These are phyloP conservation scores for Begonia fuchsioides DNA, from an alignment of 306 rosid genomes.

Conservation along the genomic window DNA sequence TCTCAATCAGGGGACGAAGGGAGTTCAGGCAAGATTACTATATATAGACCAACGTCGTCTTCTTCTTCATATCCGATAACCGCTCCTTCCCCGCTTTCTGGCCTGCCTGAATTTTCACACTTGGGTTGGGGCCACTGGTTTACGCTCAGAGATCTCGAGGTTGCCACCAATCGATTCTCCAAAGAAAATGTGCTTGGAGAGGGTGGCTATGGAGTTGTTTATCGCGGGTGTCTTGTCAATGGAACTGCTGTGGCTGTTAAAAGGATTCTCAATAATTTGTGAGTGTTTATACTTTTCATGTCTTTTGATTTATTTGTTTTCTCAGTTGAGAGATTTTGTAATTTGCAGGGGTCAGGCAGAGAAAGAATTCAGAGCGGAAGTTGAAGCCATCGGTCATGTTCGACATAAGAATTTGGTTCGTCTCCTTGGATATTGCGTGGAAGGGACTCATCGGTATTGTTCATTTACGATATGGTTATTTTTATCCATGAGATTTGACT, in stretches of 20 bases:
- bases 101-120: slow-evolving; percentile 83
- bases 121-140: slow-evolving; percentile 99
- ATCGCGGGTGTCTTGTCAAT: slow-evolving; percentile 61
- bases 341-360: slow-evolving; percentile 23
- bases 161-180: slow-evolving; percentile 68
- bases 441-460: no score
- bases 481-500: no score
- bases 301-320: no score
- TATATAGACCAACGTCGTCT: slow-evolving; percentile 21
- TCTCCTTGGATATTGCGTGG: slow-evolving; percentile 18
- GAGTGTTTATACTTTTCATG: slow-evolving; percentile 16
- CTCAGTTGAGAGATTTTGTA: no score
- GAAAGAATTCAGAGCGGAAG: slow-evolving; percentile 75
- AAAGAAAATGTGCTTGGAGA: slow-evolving; percentile 77
- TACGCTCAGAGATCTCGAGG: slow-evolving; percentile 82
- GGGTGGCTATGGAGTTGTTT: slow-evolving; percentile 97
- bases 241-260: slow-evolving; percentile 88
- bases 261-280: slow-evolving; percentile 88
- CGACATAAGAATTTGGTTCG: slow-evolving; percentile 89
- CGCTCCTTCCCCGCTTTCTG: slow-evolving; percentile 71
- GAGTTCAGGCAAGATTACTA: slow-evolving; percentile 46
- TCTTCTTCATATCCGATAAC: slow-evolving; percentile 38
- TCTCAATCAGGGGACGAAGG: slow-evolving; percentile 74
- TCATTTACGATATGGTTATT: no score
- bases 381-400: slow-evolving; percentile 87